Evolutionary conservation across 495 filamentous ascomycete genomes (phyloP).

Genomic region (Antarctomyces pellizariae): DNA sequence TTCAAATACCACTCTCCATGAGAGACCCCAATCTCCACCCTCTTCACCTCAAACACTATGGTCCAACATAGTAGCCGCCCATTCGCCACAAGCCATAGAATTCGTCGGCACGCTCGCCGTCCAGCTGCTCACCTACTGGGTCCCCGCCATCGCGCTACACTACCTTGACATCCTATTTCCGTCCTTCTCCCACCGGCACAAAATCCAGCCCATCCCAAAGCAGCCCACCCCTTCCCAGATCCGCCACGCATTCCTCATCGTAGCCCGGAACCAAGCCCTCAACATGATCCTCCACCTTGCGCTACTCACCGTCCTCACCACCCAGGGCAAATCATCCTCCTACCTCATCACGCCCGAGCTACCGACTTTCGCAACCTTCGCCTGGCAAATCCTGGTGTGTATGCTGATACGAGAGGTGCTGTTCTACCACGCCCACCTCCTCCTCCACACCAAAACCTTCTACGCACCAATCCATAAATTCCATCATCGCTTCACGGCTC

Average conservation of each 20-base stretch:
- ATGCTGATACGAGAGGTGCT: constrained; percentile 24
- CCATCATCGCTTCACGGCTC: constrained; percentile 34
- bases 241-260: constrained; percentile 20
- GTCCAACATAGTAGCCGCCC: too few relatives aligned
- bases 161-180: constrained; percentile 21
- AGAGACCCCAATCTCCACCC: too few relatives aligned
- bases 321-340: constrained; percentile 13
- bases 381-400: constrained; percentile 21
- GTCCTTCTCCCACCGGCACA: constrained; percentile 25
- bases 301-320: constrained; percentile 11
- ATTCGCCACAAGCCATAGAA: constrained; percentile 19
- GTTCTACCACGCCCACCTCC: constrained; percentile 32
- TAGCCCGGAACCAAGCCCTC: constrained; percentile 23
- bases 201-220: constrained; percentile 27
- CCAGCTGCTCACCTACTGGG: constrained; percentile 27
- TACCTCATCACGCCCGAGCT: constrained; percentile 16
- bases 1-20: too few relatives aligned
- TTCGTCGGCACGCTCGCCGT: constrained; percentile 21
- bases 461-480: constrained; percentile 29
- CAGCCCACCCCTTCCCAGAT: constrained; percentile 25
- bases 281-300: constrained; percentile 16
- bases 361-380: constrained; percentile 16
- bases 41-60: too few relatives aligned
- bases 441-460: constrained; percentile 25
- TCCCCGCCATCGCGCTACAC: constrained; percentile 21